Percentiles rank a stretch among this genome's conserved stretches.
Evolutionary conservation across 1,284 basidiomycete species (phyloP).

Genomic region (Schizopora paradoxa): DNA sequence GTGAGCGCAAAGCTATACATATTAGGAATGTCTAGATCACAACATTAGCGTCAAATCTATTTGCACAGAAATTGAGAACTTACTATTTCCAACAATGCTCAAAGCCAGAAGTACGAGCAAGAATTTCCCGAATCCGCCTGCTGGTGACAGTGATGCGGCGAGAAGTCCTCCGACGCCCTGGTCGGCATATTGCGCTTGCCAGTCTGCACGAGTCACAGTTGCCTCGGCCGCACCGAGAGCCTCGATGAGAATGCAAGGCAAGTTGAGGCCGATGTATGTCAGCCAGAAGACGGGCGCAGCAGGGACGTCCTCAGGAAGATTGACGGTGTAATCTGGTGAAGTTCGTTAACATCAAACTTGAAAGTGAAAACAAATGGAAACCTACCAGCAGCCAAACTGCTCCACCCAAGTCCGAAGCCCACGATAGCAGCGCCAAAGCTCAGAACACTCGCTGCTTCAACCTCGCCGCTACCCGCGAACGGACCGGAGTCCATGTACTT

Average conservation of each 20-base stretch:
- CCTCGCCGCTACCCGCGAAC: constrained; percentile 20
- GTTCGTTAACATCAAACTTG: constrained; percentile 24
- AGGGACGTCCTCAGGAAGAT: constrained; percentile 29
- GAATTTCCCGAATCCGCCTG: constrained; percentile 28
- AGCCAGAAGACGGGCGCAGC: constrained; percentile 28
- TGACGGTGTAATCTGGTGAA: constrained; percentile 29
- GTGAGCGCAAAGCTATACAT: constrained; percentile 32
- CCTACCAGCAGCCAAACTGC: constrained; percentile 22
- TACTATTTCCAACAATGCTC: constrained; percentile 30
- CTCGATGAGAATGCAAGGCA: constrained; percentile 25
- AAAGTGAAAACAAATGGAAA: constrained; percentile 23
- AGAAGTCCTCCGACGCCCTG: constrained; percentile 27
- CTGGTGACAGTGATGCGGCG: constrained; percentile 25
- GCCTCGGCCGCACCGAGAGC: constrained; percentile 28
- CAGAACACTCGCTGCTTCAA: constrained; percentile 26
- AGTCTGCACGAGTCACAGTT: constrained; percentile 25
- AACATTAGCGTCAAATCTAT: background rate
- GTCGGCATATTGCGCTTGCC: constrained; percentile 23
- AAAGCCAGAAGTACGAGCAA: constrained; percentile 29
- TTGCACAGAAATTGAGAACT: constrained; percentile 1
- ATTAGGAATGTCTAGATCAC: constrained; percentile 25
- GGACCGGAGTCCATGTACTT: constrained; percentile 24
- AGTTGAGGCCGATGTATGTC: constrained; percentile 32
- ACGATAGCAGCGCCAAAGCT: constrained; percentile 26
- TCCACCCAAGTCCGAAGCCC: constrained; percentile 28